Percentiles rank a stretch among this genome's conserved stretches.
Conservation (phyloP, 805 yeast genomes). For the Metschnikowia lachancei region DNA sequence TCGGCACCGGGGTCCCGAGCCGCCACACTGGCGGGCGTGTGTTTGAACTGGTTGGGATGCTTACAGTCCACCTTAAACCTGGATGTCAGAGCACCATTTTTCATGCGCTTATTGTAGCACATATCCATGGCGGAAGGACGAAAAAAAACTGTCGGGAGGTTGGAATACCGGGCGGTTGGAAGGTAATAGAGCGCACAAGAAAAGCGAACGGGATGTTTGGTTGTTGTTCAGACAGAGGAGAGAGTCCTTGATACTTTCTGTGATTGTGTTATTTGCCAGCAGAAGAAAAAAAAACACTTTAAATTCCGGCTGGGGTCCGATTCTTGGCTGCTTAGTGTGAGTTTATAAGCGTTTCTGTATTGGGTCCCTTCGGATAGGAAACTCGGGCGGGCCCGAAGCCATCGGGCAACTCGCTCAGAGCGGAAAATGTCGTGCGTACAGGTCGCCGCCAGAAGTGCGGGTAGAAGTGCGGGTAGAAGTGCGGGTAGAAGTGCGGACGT, state of each 20-base stretch:
- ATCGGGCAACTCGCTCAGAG: slow-evolving; percentile 3
- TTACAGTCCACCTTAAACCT: slow-evolving; percentile 29
- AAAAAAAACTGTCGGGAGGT: no score
- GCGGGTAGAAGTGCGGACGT: not conserved
- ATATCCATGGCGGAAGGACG: slow-evolving; percentile 27
- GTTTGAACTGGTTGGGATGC: slow-evolving; percentile 2
- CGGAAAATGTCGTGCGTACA: slow-evolving; percentile 3
- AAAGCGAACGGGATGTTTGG: no score
- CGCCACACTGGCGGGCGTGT: slow-evolving; percentile 3
- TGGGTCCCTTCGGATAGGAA: not conserved
- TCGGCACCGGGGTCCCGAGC: slow-evolving; percentile 5
- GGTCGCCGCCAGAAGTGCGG: no score
- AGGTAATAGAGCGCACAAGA: no score
- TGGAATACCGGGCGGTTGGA: no score
- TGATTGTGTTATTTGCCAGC: not conserved
- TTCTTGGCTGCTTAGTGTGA: no score
- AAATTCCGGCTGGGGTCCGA: no score
- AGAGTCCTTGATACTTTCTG: not conserved
- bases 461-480: not conserved
- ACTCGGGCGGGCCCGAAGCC: slow-evolving; percentile 5
- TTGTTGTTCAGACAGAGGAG: no score
- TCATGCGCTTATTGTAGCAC: slow-evolving; percentile 38
- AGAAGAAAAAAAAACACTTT: no score
- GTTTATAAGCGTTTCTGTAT: no score
- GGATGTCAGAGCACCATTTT: slow-evolving; percentile 38